Base-by-base conservation (phyloP, 108 stramenopile genomes). In the Nitzschia putrida region DNA sequence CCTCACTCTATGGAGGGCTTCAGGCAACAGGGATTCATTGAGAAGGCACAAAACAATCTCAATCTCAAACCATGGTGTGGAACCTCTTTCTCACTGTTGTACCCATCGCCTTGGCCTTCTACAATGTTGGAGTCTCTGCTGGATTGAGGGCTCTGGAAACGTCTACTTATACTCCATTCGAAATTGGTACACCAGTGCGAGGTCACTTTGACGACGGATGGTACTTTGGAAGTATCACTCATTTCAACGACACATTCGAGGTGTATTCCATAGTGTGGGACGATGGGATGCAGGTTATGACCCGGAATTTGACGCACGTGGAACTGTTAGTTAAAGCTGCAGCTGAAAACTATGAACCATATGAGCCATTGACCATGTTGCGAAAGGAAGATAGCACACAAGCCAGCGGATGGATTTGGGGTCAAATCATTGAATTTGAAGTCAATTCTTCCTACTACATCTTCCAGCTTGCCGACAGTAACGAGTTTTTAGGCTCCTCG, bases 191-290 rank as follows among this genome's bases (percentile, higher is more conserved):
- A 2, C 12, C 23, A n/a, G 38, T 59, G 1, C 16, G 38, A 39
- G 18, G 38, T 0, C 6, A 59, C 7, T 59, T 40, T 40, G 20
- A 20, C 39, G 58, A 59, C 38, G 58, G 58, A 8, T 59, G 58
- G 58, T 59, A 39, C 14, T 59, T 59, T 39, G 58, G 58, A 40
- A 37, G n/a, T 5, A 59, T 59, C 37, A 37, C 29, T 2, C n/a
- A 16, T 3, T 26, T 13, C 13, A 21, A 56, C 55, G 55, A 56
- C 13, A 21, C 13, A 23, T 23, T 21, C 24, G 13, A 23, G 6
- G 22, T 16, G 14, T 49, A 49, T 49, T 18, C 47, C 14, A 49
- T 49, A 16, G n/a, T 49, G 18, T 49, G 47, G 47, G 18, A 18
- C 18, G 47, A 49, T 49, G 47, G 47, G 2, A 18, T 18, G 14